Percentiles rank a stretch among this genome's conserved stretches.
phyloP scores from a whole-genome alignment of 1,284 basidiomycete genomes.

The Apiotrichum montevideense region DNA sequence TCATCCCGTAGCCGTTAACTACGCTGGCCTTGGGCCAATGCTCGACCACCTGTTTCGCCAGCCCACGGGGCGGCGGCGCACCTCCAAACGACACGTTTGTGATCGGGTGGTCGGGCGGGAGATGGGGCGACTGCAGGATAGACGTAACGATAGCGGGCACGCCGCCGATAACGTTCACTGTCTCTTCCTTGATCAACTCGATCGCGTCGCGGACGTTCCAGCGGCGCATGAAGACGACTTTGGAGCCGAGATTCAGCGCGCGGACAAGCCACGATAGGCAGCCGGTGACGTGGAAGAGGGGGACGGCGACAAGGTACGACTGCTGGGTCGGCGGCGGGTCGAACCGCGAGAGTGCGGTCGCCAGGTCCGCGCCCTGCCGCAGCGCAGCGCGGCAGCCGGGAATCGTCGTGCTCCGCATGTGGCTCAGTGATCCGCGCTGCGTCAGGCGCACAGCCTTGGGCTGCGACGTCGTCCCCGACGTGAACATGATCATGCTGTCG shows the following conservation, averaged over 20 bases:
- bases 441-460: slow-evolving; percentile 40
- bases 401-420: slow-evolving; percentile 26
- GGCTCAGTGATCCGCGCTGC: slow-evolving; percentile 34
- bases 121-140: slow-evolving; percentile 9
- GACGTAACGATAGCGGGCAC: slow-evolving; percentile 39
- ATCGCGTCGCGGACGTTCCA: slow-evolving; percentile 34
- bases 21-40: slow-evolving; percentile 25
- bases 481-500: slow-evolving; percentile 35
- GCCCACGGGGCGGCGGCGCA: slow-evolving; percentile 31
- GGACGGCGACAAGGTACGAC: slow-evolving; percentile 33
- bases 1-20: slow-evolving; percentile 36
- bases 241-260: slow-evolving; percentile 30
- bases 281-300: slow-evolving; percentile 44
- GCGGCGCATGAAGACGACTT: slow-evolving; percentile 32
- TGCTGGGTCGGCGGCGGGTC: slow-evolving; percentile 11
- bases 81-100: slow-evolving; percentile 39
- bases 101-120: slow-evolving; percentile 17
- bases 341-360: neutral
- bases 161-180: slow-evolving; percentile 35
- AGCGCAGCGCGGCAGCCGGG: slow-evolving; percentile 18
- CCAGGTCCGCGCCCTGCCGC: slow-evolving; percentile 8
- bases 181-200: slow-evolving; percentile 25
- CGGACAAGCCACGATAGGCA: slow-evolving; percentile 40
- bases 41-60: slow-evolving; percentile 23
- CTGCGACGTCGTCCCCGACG: slow-evolving; percentile 28